Evolutionary conservation across 2,329 filamentous ascomycete species (phyloP).

Genomic region (Leptosphaerulina australis): DNA sequence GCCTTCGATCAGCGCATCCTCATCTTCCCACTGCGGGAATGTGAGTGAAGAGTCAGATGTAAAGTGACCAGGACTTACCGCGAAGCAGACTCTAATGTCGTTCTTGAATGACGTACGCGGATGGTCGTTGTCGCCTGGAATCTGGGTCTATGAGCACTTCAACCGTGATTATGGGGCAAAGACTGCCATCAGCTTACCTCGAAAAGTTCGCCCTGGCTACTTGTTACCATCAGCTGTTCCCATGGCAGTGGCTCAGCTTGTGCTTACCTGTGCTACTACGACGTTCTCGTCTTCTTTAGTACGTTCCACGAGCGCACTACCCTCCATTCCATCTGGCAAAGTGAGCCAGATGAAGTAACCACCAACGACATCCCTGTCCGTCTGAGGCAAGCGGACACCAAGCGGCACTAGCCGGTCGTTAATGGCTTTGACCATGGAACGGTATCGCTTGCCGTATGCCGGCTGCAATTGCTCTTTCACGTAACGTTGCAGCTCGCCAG

Average conservation of each 20-base stretch:
- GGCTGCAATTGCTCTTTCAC: conserved; percentile 62
- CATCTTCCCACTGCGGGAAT: conserved; percentile 61
- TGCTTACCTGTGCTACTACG: conserved; percentile 62
- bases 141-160: conserved; percentile 30
- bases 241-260: conserved; percentile 11
- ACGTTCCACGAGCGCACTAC: conserved; percentile 61
- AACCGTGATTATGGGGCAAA: neutral
- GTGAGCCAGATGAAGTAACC: conserved; percentile 87
- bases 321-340: conserved; percentile 62
- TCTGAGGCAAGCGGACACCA: conserved; percentile 60
- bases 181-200: conserved; percentile 47
- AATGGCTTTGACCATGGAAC: conserved; percentile 65
- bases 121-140: conserved; percentile 54
- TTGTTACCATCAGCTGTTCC: conserved; percentile 24
- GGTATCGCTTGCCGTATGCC: conserved; percentile 60
- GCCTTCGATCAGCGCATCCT: conserved; percentile 69
- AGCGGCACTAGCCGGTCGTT: conserved; percentile 65
- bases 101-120: conserved; percentile 61
- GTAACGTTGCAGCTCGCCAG: conserved; percentile 59
- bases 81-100: conserved; percentile 50
- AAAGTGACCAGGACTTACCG: conserved; percentile 22
- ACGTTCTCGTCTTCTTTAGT: conserved; percentile 69
- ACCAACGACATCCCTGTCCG: conserved; percentile 63
- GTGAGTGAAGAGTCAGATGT: conserved; percentile 12
- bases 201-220: conserved; percentile 69